These are phyloP conservation scores for Vitis rotundifolia DNA, from an alignment of 164 flowering plant genomes.

Conservation along the genomic window DNA sequence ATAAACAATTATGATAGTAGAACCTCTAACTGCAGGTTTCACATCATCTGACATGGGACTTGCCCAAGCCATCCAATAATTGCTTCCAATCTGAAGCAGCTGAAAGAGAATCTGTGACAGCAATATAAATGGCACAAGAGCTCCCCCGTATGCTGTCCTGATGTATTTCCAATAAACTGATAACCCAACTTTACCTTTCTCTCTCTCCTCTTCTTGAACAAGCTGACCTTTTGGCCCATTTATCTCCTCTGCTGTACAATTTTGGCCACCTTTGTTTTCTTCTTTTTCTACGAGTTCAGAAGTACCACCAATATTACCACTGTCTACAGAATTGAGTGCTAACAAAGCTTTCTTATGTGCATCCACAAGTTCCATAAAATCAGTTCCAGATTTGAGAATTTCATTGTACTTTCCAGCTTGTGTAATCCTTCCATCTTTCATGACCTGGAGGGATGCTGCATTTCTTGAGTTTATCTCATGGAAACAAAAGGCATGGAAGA, in stretches of 20 bases:
- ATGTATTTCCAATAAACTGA: constrained; percentile 82
- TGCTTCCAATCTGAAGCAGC: constrained; percentile 82
- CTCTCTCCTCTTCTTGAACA: constrained; percentile 94
- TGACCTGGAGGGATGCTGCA: constrained; percentile 40
- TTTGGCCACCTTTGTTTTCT: constrained; percentile 24
- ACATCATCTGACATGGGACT: constrained; percentile 62
- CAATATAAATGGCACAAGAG: constrained; percentile 73
- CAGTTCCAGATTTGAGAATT: constrained; percentile 68
- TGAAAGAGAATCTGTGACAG: constrained; percentile 61
- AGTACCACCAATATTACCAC: constrained; percentile 3
- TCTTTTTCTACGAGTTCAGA: constrained; percentile 13
- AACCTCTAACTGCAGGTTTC: constrained; percentile 42
- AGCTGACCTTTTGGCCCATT: constrained; percentile 58
- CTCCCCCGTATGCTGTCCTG: constrained; percentile 72
- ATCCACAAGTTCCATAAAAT: constrained; percentile 88
- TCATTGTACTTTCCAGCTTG: constrained; percentile 85
- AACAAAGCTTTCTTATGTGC: constrained; percentile 79
- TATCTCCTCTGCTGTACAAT: constrained; percentile 37
- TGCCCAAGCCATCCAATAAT: constrained; percentile 98
- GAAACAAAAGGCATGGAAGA: neutral
- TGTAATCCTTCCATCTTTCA: constrained; percentile 78
- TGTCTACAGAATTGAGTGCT: constrained; percentile 41
- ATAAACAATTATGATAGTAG: constrained; percentile 59
- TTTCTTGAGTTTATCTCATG: neutral
- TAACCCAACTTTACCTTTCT: constrained; percentile 81